Conservation (phyloP, 805 yeast species). For the Yarrowia bubula region DNA sequence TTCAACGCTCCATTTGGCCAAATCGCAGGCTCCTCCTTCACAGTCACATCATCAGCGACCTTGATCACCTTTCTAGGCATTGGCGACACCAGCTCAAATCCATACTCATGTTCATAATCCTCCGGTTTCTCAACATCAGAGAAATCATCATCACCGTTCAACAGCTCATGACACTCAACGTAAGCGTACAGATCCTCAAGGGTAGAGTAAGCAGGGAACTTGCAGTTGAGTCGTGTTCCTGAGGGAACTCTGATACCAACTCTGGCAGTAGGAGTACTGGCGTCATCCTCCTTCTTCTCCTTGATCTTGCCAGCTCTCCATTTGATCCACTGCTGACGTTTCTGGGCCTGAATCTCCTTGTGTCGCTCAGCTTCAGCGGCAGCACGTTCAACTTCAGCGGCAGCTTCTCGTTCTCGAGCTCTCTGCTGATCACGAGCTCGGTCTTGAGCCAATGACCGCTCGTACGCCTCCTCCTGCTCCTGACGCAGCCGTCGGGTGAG, state of each 20-base stretch:
- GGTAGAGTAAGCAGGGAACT: conserved; percentile 47
- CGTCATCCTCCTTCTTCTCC: conserved; percentile 33
- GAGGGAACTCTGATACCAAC: conserved; percentile 66
- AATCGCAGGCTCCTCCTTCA: conserved; percentile 48
- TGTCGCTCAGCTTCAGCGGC: conserved; percentile 31
- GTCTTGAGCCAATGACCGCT: conserved; percentile 67
- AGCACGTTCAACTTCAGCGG: conserved; percentile 30
- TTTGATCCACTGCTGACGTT: conserved; percentile 44
- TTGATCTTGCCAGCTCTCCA: conserved; percentile 45
- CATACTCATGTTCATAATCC: conserved; percentile 48
- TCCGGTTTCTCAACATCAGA: conserved; percentile 39
- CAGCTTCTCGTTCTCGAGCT: conserved; percentile 34
- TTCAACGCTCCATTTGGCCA: conserved; percentile 66
- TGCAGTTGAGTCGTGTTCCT: conserved; percentile 58
- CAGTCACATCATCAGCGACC: conserved; percentile 34
- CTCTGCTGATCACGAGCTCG: conserved; percentile 47
- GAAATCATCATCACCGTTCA: conserved; percentile 31
- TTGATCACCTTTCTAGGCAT: conserved; percentile 54
- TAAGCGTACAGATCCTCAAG: conserved; percentile 69
- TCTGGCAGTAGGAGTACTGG: conserved; percentile 45
- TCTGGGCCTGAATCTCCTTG: conserved; percentile 18
- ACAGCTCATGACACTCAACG: conserved; percentile 51
- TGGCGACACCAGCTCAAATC: conserved; percentile 53
- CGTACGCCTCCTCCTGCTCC: conserved; percentile 77
- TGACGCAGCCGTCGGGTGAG: conserved; percentile 55